A percentile compares a stretch with the other conserved stretches of the same genome.
These are phyloP conservation scores for Lachnellula hyalina DNA, from an alignment of 2,329 filamentous ascomycete genomes.

Conservation along the genomic window DNA sequence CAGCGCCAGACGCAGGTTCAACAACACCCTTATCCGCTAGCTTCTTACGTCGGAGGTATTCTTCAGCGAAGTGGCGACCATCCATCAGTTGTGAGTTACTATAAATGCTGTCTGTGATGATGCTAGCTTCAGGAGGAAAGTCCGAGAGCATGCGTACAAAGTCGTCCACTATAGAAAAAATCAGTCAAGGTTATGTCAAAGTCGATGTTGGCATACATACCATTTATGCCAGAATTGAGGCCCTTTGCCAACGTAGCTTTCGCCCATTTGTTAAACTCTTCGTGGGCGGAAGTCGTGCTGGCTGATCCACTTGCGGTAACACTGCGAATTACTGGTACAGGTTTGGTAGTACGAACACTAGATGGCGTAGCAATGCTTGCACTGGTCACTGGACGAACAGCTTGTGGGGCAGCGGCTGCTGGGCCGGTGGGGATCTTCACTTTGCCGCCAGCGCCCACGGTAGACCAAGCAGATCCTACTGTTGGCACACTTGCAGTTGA, in stretches of 20 bases:
- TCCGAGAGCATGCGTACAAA: slow-evolving; percentile 72
- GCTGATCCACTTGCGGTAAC: slow-evolving; percentile 39
- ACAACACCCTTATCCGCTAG: slow-evolving; percentile 88
- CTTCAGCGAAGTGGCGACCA: slow-evolving; percentile 85
- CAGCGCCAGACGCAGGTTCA: slow-evolving; percentile 48
- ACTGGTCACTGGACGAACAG: slow-evolving; percentile 34
- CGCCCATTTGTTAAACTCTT: slow-evolving; percentile 94
- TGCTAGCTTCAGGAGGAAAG: slow-evolving; percentile 69
- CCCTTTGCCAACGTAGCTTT: slow-evolving; percentile 73
- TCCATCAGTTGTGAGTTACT: slow-evolving; percentile 83
- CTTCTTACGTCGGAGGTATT: slow-evolving; percentile 90
- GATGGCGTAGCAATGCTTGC: slow-evolving; percentile 16
- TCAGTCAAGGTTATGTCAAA: slow-evolving; percentile 29
- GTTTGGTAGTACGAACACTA: slow-evolving; percentile 41
- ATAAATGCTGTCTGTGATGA: slow-evolving; percentile 90
- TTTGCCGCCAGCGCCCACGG: slow-evolving; percentile 90
- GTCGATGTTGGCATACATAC: slow-evolving; percentile 38
- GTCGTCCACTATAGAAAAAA: slow-evolving; percentile 46
- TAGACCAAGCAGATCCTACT: slow-evolving; percentile 73
- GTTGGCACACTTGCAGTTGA: slow-evolving; percentile 39
- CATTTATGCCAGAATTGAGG: slow-evolving; percentile 60
- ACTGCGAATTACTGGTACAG: slow-evolving; percentile 45
- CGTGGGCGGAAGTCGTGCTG: slow-evolving; percentile 53
- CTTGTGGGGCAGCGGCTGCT: slow-evolving; percentile 42
- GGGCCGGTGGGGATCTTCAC: slow-evolving; percentile 67